Conservation (phyloP, 2,329 filamentous ascomycete genomes). For the Apiospora aurea region DNA sequence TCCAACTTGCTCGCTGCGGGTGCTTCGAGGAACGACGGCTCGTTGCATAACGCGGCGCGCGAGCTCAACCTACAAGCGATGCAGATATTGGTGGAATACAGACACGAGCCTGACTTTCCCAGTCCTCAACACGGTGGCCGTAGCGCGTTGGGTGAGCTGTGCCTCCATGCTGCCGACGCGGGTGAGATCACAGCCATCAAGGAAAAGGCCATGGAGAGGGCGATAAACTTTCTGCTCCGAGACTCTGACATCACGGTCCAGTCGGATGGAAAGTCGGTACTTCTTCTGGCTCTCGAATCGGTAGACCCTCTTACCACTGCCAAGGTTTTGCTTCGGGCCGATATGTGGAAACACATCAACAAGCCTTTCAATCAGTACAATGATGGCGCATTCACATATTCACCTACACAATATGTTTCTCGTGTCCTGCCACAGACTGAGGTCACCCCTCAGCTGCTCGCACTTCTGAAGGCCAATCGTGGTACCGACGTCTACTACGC, state of each 20-base stretch:
- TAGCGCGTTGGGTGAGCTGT: slow-evolving; percentile 69
- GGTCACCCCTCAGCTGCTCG: slow-evolving; percentile 50
- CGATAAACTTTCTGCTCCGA: slow-evolving; percentile 63
- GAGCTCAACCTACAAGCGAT: slow-evolving; percentile 65
- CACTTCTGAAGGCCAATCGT: slow-evolving; percentile 59
- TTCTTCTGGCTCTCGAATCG: slow-evolving; percentile 67
- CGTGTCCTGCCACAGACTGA: slow-evolving; percentile 53
- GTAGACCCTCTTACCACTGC: slow-evolving; percentile 61
- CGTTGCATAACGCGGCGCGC: slow-evolving; percentile 69
- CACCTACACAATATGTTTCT: slow-evolving; percentile 67
- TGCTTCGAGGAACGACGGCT: slow-evolving; percentile 68
- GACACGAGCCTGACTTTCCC: slow-evolving; percentile 70
- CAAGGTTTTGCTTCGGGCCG: slow-evolving; percentile 65
- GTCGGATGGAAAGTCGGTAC: slow-evolving; percentile 63
- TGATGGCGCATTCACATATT: slow-evolving; percentile 63
- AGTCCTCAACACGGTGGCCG: slow-evolving; percentile 68
- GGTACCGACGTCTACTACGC: slow-evolving; percentile 62
- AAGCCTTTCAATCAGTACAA: slow-evolving; percentile 63
- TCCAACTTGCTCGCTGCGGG: slow-evolving; percentile 61
- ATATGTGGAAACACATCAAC: slow-evolving; percentile 71
- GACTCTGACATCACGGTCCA: slow-evolving; percentile 63
- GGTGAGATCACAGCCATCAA: slow-evolving; percentile 52
- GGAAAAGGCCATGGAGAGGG: slow-evolving; percentile 62
- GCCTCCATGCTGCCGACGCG: slow-evolving; percentile 59
- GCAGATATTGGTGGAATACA: slow-evolving; percentile 62